Base-by-base conservation (phyloP, 257 asterid genomes). In the Petunia secreta region DNA sequence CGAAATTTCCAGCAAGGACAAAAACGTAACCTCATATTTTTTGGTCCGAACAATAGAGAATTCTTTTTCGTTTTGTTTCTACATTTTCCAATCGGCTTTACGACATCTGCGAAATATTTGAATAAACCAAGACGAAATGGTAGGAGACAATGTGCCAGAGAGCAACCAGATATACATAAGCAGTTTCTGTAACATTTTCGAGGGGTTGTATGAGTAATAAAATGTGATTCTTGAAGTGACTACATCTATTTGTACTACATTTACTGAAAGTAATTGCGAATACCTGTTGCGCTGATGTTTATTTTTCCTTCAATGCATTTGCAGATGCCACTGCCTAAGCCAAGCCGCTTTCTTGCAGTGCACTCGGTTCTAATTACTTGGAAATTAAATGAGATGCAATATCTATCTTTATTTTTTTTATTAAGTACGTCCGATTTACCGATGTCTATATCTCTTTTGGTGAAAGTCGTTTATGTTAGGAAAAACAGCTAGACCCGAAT, bases 321-420 rank as follows among this genome's bases (percentile, higher is more conserved):
- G 77, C 77, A 71, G 60, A 71, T 46, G 46, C 58, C 41, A 8
- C 16, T 71, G 60, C 77, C 77, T 71, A 71, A 71, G 77, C 77
- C 34, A 71, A 71, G 77, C 77, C 34, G 11, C 34, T 46, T 54
- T 46, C 41, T n/a, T 46, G 40, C 59, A 25, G 43, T 71, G 77
- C 39, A 50, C 9, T 48, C 10, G 60, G 25, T 25, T 25, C 11
- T 71, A 34, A 34, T 71, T 48, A 25, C 77, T 71, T 34, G 59
- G 60, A 48, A 71, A 25, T 25, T 25, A 25, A 25, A 16, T 69
- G 77, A 34, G 46, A 39, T 0, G 60, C 76, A 69, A 9, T 69
- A 8, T 2, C 46, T 46, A 25, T 69, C 76, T 10, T 65, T 14
- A 10, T 71, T 11, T 71, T 41, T 34, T 54, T n/a, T 9, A 11